Base-by-base conservation (phyloP, 495 filamentous ascomycete species). In the Aspergillus conjunctus region DNA sequence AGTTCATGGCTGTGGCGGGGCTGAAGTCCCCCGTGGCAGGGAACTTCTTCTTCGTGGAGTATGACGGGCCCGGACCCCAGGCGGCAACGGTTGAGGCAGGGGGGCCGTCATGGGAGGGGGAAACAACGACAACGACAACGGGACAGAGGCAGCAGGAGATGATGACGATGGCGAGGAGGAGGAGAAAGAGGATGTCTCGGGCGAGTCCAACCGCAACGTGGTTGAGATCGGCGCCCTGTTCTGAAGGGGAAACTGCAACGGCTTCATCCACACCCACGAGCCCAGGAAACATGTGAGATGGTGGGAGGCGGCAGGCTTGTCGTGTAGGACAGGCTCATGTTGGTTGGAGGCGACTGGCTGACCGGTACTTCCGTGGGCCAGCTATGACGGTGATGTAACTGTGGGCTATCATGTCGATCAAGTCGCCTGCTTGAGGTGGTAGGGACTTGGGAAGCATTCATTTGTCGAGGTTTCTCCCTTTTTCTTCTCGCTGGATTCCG, bases 1-100 rank as follows among this genome's bases (percentile, higher is more conserved):
- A 63, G 43, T 78, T 79, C 58, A 62, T 72, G 10, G 55, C 59
- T 1, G 73, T 66, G 5, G 63, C 71, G 6, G 66, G 60, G 11
- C 56, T 79, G 15, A 54, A 50, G 14, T 49, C 53, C 12, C 71
- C 71, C 0, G 15, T 76, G 18, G 75, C 77, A 7, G 68, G 67
- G 30, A 78, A 76, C 49, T 79, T 70, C 60, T 73, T 78, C 54
- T 61, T 57, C 34, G 76, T 73, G 4, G 64, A 67, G 15, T 69
- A 70, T 52, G 46, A 68, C 6, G 58, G 48, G 15, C 14, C 41
- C 7, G n/a, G 51, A 7, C 43, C 41, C 3, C 21, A 45, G 11
- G 48, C 51, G 10, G 61, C 46, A 7, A 50, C 46, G 7, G 43
- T 26, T 26, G 26, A 26, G 26, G 26, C 2, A 26, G 26, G 26